These are phyloP conservation scores for Lepidopterella palustris DNA, from an alignment of 495 filamentous ascomycete species.

Conservation along the genomic window DNA sequence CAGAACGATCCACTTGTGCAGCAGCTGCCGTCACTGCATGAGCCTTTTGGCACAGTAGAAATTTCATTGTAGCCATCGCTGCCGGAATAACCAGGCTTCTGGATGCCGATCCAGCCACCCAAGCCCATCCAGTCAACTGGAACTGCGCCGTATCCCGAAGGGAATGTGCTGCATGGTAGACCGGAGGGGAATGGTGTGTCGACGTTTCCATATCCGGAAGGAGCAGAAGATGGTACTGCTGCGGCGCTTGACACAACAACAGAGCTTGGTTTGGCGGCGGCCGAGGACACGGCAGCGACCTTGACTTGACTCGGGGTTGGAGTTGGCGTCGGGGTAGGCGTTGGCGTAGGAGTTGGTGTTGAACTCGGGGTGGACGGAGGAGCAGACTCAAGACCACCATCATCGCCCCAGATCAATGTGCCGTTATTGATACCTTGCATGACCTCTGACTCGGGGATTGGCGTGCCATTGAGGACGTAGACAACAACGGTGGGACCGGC, in stretches of 20 bases:
- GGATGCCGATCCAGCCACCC: conserved; percentile 76
- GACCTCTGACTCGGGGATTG: conserved; percentile 35
- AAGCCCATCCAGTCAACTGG: conserved; percentile 59
- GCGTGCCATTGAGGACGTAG: conserved; percentile 33
- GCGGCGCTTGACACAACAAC: not conserved
- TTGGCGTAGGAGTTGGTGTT: not conserved
- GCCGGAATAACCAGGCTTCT: conserved; percentile 45
- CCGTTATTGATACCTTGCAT: conserved; percentile 36
- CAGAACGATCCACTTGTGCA: conserved; percentile 66
- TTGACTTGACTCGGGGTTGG: not conserved
- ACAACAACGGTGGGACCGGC: conserved; percentile 31
- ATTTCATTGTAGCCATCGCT: conserved; percentile 51
- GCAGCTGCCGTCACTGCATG: conserved; percentile 44
- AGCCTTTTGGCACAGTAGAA: conserved; percentile 40
- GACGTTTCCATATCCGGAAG: conserved; percentile 36
- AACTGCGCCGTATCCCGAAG: conserved; percentile 76
- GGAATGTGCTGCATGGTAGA: conserved; percentile 65
- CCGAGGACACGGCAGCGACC: not conserved
- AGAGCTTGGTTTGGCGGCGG: not conserved
- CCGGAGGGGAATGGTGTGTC: conserved; percentile 72
- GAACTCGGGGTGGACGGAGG: not conserved
- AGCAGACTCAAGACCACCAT: conserved; percentile 8
- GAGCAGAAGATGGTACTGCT: not conserved
- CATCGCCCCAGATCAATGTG: conserved; percentile 29
- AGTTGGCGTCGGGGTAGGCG: not conserved